Evolutionary conservation across 768 basidiomycete genomes (phyloP).

Genomic region (Leccinellum albellum): DNA sequence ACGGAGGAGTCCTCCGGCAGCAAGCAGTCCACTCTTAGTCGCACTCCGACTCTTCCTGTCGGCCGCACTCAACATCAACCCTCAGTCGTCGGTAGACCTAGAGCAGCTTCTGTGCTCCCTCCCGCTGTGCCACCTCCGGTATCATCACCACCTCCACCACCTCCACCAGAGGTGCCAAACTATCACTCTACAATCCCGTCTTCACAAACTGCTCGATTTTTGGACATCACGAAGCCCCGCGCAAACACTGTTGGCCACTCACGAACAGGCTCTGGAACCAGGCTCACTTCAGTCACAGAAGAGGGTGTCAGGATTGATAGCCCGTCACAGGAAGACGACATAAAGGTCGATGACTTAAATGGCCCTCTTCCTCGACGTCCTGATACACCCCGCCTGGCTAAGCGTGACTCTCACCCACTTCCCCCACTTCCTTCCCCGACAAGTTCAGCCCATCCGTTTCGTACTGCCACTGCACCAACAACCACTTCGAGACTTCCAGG

Average conservation of each 20-base stretch:
- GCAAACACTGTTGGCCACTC: slow-evolving; percentile 51
- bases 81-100: slow-evolving; percentile 37
- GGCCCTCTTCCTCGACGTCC: slow-evolving; percentile 31
- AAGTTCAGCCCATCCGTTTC: slow-evolving; percentile 26
- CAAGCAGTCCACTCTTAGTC: slow-evolving; percentile 25
- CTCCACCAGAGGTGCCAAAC: slow-evolving; percentile 39
- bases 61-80: slow-evolving; percentile 27
- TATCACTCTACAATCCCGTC: slow-evolving; percentile 29
- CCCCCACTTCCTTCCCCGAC: slow-evolving; percentile 61
- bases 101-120: slow-evolving; percentile 58
- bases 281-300: slow-evolving; percentile 60
- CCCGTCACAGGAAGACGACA: slow-evolving; percentile 22
- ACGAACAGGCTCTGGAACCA: slow-evolving; percentile 53
- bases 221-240: slow-evolving; percentile 41
- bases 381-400: slow-evolving; percentile 41
- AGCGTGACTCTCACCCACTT: slow-evolving; percentile 59
- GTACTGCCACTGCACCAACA: slow-evolving; percentile 21
- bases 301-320: slow-evolving; percentile 45
- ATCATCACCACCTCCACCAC: slow-evolving; percentile 57
- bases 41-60: slow-evolving; percentile 35
- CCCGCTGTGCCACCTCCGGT: slow-evolving; percentile 65
- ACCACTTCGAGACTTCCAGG: slow-evolving; percentile 39
- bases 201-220: slow-evolving; percentile 29
- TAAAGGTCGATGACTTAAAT: slow-evolving; percentile 31
- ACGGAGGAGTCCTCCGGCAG: slow-evolving; percentile 36